Percentiles rank a stretch among this genome's conserved stretches.
Conservation (phyloP, 2,329 filamentous ascomycete genomes). For the Kalmusia sp. region DNA sequence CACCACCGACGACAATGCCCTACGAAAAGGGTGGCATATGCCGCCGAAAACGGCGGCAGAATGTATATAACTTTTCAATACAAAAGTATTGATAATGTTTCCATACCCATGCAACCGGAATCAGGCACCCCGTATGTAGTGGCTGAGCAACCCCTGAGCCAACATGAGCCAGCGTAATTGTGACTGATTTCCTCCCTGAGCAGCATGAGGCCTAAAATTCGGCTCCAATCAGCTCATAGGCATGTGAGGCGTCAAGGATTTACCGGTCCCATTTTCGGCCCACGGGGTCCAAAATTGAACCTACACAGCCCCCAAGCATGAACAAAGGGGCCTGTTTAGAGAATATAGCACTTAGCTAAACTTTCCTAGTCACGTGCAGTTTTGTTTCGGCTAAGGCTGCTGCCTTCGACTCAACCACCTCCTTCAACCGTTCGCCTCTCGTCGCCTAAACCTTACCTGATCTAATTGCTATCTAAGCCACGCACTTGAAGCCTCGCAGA, state of each 20-base stretch:
- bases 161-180: slow-evolving; percentile 12
- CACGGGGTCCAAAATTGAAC: not conserved
- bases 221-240: slow-evolving; percentile 5
- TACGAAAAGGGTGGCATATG: slow-evolving; percentile 19
- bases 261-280: slow-evolving; percentile 8
- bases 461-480: slow-evolving; percentile 14
- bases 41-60: slow-evolving; percentile 16
- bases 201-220: not conserved
- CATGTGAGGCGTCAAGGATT: slow-evolving; percentile 1
- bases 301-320: not conserved
- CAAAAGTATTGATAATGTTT: slow-evolving; percentile 9
- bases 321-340: slow-evolving; percentile 1
- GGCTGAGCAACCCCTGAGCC: slow-evolving; percentile 11
- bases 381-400: not conserved
- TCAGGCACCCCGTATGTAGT: slow-evolving; percentile 6
- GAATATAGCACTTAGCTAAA: not conserved
- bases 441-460: slow-evolving; percentile 5
- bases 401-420: slow-evolving; percentile 2
- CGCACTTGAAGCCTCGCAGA: slow-evolving; percentile 14
- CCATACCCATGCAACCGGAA: slow-evolving; percentile 4
- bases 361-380: slow-evolving; percentile 1
- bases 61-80: slow-evolving; percentile 19
- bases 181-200: slow-evolving; percentile 10
- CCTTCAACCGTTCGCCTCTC: slow-evolving; percentile 1
- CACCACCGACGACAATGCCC: slow-evolving; percentile 20